phyloP scores from a whole-genome alignment of 345 rosid species.

The Mercurialis annua region DNA sequence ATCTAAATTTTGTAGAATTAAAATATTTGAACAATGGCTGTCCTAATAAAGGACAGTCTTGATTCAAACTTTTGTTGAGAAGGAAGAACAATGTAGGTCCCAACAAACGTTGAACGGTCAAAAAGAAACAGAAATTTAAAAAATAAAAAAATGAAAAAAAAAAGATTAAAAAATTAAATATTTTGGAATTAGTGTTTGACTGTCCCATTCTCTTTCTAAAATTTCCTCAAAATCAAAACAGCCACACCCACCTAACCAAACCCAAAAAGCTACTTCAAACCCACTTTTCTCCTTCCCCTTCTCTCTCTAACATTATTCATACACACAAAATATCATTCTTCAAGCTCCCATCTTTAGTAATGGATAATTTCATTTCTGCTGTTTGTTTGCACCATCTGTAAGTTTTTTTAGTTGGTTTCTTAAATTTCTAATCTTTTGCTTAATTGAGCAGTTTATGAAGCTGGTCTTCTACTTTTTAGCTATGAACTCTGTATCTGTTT shows the following conservation, averaged over 20 bases:
- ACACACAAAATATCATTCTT: constrained; percentile 17
- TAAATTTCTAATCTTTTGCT: neutral
- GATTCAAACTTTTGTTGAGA: too few relatives aligned
- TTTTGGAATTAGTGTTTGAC: constrained; percentile 37
- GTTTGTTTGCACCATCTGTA: constrained; percentile 23
- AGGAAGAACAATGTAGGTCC: constrained; percentile 22
- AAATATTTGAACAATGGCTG: constrained; percentile 1
- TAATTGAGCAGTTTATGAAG: neutral
- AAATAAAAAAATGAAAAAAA: neutral
- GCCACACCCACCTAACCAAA: constrained; percentile 8
- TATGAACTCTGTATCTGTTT: neutral
- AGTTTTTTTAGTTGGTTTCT: neutral
- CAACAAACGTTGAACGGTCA: constrained; percentile 55
- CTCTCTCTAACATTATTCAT: neutral
- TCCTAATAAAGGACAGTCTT: neutral
- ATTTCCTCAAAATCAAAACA: neutral
- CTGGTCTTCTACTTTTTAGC: constrained; percentile 3
- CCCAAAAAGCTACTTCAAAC: constrained; percentile 2
- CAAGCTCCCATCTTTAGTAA: neutral
- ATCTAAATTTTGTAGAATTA: too few relatives aligned
- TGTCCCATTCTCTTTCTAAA: constrained; percentile 6
- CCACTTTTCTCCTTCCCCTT: neutral
- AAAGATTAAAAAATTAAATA: constrained; percentile 22
- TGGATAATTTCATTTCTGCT: neutral
- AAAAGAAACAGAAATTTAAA: constrained; percentile 30